Conservation (phyloP, 2,329 filamentous ascomycete species). For the Macroventuria anomochaeta region DNA sequence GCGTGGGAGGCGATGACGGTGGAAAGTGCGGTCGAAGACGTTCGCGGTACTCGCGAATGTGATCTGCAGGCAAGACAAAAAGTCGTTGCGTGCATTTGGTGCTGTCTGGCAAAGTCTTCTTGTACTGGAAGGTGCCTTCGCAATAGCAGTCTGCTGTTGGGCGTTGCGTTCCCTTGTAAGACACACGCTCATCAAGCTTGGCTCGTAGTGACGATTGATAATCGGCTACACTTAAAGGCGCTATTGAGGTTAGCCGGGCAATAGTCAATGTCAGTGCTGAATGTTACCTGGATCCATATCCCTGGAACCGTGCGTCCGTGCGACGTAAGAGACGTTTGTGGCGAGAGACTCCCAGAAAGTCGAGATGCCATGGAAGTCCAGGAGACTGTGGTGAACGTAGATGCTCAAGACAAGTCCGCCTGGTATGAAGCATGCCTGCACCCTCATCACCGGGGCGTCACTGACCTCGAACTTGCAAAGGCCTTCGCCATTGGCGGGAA, state of each 20-base stretch:
- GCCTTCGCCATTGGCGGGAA: constrained; percentile 39
- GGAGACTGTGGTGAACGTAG: constrained; percentile 43
- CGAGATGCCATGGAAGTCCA: constrained; percentile 41
- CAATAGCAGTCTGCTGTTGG: constrained; percentile 39
- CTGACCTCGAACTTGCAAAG: constrained; percentile 33
- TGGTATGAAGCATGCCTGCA: constrained; percentile 45
- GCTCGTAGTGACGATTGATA: constrained; percentile 32
- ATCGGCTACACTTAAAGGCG: constrained; percentile 26
- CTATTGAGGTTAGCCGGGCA: constrained; percentile 25
- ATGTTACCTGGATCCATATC: constrained; percentile 23
- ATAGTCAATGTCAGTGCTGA: neutral
- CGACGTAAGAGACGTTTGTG: constrained; percentile 31
- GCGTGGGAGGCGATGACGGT: constrained; percentile 28
- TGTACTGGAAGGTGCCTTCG: constrained; percentile 34
- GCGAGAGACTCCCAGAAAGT: constrained; percentile 37
- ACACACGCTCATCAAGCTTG: constrained; percentile 30
- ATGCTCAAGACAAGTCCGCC: constrained; percentile 46
- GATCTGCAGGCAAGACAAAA: constrained; percentile 37
- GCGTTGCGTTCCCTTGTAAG: constrained; percentile 7
- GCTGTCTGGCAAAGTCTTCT: constrained; percentile 33
- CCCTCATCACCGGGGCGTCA: constrained; percentile 38
- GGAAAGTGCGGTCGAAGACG: constrained; percentile 27
- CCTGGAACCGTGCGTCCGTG: constrained; percentile 21
- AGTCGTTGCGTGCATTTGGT: constrained; percentile 37
- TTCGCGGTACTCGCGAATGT: constrained; percentile 39